phyloP scores from a whole-genome alignment of 2,329 filamentous ascomycete species.

The Emergomyces orientalis region DNA sequence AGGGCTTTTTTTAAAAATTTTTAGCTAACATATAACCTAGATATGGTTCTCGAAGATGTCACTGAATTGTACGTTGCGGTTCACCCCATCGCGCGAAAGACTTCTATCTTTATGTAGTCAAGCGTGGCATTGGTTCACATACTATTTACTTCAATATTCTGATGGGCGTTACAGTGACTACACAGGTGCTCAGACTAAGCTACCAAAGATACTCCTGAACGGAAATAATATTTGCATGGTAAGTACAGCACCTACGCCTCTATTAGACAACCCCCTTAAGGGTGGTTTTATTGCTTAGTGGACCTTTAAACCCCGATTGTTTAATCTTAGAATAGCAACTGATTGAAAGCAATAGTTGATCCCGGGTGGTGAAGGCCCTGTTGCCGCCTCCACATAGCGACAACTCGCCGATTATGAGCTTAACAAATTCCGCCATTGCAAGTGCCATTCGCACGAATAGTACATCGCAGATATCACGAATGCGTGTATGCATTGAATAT shows the following conservation, averaged over 20 bases:
- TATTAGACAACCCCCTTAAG: not conserved
- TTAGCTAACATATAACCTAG: slow-evolving; percentile 38
- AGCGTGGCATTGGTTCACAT: not conserved
- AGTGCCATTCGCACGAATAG: not conserved
- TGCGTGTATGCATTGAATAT: not conserved
- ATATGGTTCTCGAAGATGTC: slow-evolving; percentile 97
- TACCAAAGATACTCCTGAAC: slow-evolving; percentile 90
- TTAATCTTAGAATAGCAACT: slow-evolving; percentile 5
- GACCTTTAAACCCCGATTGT: not conserved
- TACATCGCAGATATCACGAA: not conserved
- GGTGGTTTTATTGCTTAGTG: not conserved
- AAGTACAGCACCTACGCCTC: slow-evolving; percentile 23
- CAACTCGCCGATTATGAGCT: not conserved
- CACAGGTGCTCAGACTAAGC: slow-evolving; percentile 73
- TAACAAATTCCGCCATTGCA: not conserved
- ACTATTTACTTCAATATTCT: not conserved
- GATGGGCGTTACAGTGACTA: slow-evolving; percentile 59
- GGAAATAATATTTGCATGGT: slow-evolving; percentile 99
- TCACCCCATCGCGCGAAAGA: not conserved
- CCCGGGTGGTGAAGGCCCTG: slow-evolving; percentile 65
- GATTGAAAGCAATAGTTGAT: slow-evolving; percentile 50
- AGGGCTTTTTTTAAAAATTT: not conserved
- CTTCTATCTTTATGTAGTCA: not conserved
- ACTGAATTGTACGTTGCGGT: slow-evolving; percentile 70
- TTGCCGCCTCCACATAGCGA: slow-evolving; percentile 9